Conservation (phyloP, 345 rosid genomes). For the Pseudoturritis turrita region DNA sequence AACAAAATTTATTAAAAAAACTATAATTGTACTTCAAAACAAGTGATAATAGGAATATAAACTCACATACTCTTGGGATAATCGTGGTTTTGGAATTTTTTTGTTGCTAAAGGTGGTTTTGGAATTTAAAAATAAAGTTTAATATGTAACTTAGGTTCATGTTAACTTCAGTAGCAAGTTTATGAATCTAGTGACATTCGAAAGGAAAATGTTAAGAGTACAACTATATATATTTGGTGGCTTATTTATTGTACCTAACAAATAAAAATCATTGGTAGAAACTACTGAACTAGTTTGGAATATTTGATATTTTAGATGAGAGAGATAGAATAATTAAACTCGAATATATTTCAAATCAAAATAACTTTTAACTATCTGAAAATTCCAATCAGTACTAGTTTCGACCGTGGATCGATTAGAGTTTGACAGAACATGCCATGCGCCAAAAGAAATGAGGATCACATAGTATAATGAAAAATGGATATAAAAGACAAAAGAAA, state of each 20-base stretch:
- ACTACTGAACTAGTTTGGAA: background rate
- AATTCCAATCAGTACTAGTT: background rate
- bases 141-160: background rate
- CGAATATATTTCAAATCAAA: conserved; percentile 15
- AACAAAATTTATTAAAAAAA: too few species aligned
- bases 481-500: conserved; percentile 27
- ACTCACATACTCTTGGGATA: too few species aligned
- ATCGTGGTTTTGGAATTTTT: too few species aligned
- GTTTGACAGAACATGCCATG: conserved; percentile 26
- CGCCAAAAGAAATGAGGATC: conserved; percentile 17
- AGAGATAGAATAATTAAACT: conserved; percentile 2
- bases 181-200: background rate
- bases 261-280: background rate
- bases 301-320: background rate
- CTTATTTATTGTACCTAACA: background rate
- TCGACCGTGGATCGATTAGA: conserved; percentile 11
- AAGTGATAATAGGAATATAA: too few species aligned
- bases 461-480: conserved; percentile 10
- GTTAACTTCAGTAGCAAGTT: background rate
- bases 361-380: background rate
- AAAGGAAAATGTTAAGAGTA: background rate
- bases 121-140: background rate
- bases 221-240: background rate
- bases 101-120: too few species aligned
- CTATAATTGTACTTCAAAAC: too few species aligned